These are phyloP conservation scores for Adansonia digitata DNA, from an alignment of 345 rosid species.

Conservation along the genomic window DNA sequence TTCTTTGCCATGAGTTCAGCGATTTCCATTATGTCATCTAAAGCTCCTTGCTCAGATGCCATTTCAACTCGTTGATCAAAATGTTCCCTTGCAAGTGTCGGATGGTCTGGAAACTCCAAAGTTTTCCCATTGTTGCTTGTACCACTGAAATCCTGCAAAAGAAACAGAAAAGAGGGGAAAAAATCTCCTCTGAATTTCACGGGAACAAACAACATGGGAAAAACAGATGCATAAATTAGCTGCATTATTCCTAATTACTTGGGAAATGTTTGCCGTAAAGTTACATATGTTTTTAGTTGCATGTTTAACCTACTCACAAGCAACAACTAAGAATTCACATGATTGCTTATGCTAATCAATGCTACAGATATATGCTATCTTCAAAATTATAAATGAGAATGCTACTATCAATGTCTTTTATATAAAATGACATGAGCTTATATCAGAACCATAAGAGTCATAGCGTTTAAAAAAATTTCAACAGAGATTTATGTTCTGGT, in stretches of 20 bases:
- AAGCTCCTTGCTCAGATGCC: slow-evolving; percentile 42
- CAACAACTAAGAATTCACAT: background rate
- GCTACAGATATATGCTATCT: background rate
- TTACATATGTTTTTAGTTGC: background rate
- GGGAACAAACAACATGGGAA: background rate
- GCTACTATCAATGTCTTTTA: background rate
- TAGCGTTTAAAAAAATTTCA: background rate
- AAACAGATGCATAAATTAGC: background rate
- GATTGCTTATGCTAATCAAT: background rate
- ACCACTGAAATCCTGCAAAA: slow-evolving; percentile 51
- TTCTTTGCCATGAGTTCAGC: slow-evolving; percentile 90
- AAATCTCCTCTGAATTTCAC: background rate
- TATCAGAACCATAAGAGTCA: slow-evolving; percentile 6
- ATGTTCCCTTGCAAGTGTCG: slow-evolving; percentile 27
- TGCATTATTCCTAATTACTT: background rate
- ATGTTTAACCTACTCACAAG: background rate
- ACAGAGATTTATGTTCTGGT: background rate
- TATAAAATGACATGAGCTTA: slow-evolving; percentile 3
- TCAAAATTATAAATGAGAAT: background rate
- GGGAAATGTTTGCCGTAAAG: background rate
- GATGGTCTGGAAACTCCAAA: slow-evolving; percentile 32
- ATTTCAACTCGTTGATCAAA: slow-evolving; percentile 35
- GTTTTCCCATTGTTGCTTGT: slow-evolving; percentile 39
- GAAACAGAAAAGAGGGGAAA: background rate
- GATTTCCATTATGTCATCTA: slow-evolving; percentile 91